Base-by-base conservation (phyloP, 164 flowering plant genomes). In the Berberis thunbergii region DNA sequence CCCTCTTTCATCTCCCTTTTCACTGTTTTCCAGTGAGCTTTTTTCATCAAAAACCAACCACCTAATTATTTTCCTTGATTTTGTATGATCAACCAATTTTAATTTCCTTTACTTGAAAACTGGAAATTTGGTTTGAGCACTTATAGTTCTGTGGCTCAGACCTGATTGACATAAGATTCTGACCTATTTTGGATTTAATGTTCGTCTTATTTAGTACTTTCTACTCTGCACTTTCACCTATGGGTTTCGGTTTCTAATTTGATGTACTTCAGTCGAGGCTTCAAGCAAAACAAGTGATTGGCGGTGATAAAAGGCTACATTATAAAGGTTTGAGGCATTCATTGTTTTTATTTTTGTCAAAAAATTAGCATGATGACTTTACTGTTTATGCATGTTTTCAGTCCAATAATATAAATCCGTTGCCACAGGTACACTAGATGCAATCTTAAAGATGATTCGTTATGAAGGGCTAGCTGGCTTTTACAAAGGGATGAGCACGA, bases 401-500 rank as follows among this genome's bases (percentile, higher is more conserved):
- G 26, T 26, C 26, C 26, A 26, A 26, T 26, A 26, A 26, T 26
- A 26, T 26, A 26, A 26, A 26, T 26, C 48, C 49, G 60, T 39
- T 49, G 43, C 40, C 72, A 38, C 73, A 89, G 98, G 98, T 70
- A 92, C 96, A 3, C 53, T 72, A 39, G 98, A 92, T 69, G 98
- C 96, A 1, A 79, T 88, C 57, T 43, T 68, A 69, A 89, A 92
- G 83, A 92, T 92, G 89, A 79, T 89, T 41, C 84, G 59, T 2
- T 73, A 84, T 61, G 96, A 92, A 82, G 98, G 98, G 1, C 41
- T 87, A 45, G 50, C 67, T 43, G 87, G 96, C 45, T 86, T 88
- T 62, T 88, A 92, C 82, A 84, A 84, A 72, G 98, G 98, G 10
- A 89, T 89, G 96, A 73, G 88, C 71, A 92, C 98, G 48, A 89